These are phyloP conservation scores for Gossypium australe DNA, from an alignment of 345 rosid genomes.

Conservation along the genomic window DNA sequence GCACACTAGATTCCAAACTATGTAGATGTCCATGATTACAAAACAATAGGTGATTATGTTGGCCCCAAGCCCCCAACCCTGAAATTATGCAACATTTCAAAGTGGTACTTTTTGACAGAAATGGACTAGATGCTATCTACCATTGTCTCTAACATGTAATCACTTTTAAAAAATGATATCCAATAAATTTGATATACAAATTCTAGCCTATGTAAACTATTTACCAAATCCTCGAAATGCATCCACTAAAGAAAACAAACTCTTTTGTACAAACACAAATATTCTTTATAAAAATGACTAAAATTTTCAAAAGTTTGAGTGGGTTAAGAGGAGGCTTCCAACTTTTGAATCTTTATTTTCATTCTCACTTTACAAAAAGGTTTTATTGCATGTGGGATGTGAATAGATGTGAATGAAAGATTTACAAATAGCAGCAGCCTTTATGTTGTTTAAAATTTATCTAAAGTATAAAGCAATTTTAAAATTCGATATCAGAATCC, in stretches of 20 bases:
- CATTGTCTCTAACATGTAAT: too few relatives aligned
- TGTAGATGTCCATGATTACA: background rate
- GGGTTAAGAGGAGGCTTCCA: background rate
- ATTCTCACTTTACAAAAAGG: background rate
- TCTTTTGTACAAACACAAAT: background rate
- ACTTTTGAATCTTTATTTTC: background rate
- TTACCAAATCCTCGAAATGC: too few relatives aligned
- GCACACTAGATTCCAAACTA: too few relatives aligned
- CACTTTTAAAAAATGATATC: too few relatives aligned
- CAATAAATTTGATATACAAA: too few relatives aligned
- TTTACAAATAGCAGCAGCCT: background rate
- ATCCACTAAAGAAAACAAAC: too few relatives aligned
- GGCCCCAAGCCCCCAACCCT: background rate
- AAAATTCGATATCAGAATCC: too few relatives aligned
- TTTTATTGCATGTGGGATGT: background rate
- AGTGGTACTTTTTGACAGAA: background rate
- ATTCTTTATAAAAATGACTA: background rate
- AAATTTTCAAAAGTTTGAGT: background rate
- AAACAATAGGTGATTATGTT: background rate
- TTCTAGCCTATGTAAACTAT: too few relatives aligned
- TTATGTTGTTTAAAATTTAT: background rate
- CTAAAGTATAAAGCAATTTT: rapidly evolving
- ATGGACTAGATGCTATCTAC: background rate
- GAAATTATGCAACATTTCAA: background rate
- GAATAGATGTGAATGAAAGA: background rate